Conservation (phyloP, 306 rosid genomes). For the Phaseolus lunatus region DNA sequence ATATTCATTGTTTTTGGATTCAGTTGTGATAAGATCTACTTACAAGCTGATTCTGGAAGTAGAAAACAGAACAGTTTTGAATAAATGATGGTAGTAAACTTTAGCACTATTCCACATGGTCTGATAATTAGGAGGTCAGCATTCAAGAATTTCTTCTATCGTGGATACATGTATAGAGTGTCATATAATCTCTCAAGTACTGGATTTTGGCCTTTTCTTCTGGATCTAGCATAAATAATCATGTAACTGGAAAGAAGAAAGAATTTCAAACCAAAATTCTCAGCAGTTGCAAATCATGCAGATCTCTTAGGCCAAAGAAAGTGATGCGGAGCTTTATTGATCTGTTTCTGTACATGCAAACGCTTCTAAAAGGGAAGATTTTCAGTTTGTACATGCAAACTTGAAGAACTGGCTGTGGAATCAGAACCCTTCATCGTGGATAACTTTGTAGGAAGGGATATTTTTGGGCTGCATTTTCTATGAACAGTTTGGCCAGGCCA, state of each 20-base stretch:
- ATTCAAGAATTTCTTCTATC: constrained; percentile 44
- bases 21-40: constrained; percentile 21
- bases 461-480: background rate
- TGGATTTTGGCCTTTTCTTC: constrained; percentile 39
- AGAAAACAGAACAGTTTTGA: constrained; percentile 2
- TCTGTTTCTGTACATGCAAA: constrained; percentile 11
- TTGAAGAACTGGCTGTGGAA: constrained; percentile 43
- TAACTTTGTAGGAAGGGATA: constrained; percentile 11
- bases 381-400: constrained; percentile 42
- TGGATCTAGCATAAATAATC: constrained; percentile 33
- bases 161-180: constrained; percentile 26
- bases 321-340: background rate
- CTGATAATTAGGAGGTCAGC: constrained; percentile 29
- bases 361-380: constrained; percentile 16
- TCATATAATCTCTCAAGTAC: constrained; percentile 35
- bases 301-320: constrained; percentile 6
- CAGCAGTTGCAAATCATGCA: constrained; percentile 3
- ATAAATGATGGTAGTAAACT: constrained; percentile 26
- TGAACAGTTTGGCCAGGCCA: constrained; percentile 49
- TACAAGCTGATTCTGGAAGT: constrained; percentile 30
- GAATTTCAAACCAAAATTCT: constrained; percentile 24
- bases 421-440: constrained; percentile 39
- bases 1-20: constrained; percentile 25
- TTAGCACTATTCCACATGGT: constrained; percentile 34
- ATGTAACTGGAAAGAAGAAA: constrained; percentile 34